Percentiles rank a stretch among this genome's conserved stretches.
Evolutionary conservation across 352 stramenopile species (phyloP).

Genomic region (Pythium insidiosum): DNA sequence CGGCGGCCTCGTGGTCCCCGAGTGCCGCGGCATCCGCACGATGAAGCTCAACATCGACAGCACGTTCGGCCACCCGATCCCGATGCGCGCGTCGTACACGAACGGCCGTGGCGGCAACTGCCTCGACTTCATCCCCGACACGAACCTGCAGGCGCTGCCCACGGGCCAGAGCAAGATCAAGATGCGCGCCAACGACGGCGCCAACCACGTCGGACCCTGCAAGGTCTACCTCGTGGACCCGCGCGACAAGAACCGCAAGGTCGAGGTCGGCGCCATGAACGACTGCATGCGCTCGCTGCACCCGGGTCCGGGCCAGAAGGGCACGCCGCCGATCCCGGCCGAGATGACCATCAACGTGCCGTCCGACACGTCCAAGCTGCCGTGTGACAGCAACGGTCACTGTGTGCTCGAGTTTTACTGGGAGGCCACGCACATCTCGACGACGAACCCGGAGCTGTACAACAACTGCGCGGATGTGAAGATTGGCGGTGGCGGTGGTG

Average conservation of each 20-base stretch:
- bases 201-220: conserved; percentile 13
- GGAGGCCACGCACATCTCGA: conserved; percentile 17
- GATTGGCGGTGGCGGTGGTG: conserved; percentile 1
- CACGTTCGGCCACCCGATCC: conserved; percentile 10
- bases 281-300: conserved; percentile 18
- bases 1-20: conserved; percentile 9
- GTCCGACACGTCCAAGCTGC: conserved; percentile 7
- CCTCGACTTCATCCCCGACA: conserved; percentile 10
- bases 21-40: conserved; percentile 4
- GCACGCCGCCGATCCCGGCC: conserved; percentile 9
- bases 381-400: conserved; percentile 15
- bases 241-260: conserved; percentile 8
- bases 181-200: conserved; percentile 17
- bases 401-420: conserved; percentile 14
- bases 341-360: conserved; percentile 17
- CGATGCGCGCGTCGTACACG: conserved; percentile 9
- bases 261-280: conserved; percentile 8
- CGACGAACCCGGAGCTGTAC: conserved; percentile 8
- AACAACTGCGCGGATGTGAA: conserved; percentile 18
- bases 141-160: conserved; percentile 8
- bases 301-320: conserved; percentile 11
- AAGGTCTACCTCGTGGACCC: conserved; percentile 12
- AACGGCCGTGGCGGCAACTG: conserved; percentile 15
- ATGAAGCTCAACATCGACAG: conserved; percentile 11
- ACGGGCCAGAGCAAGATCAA: conserved; percentile 12